A percentile compares a stretch with the other conserved stretches of the same genome.
These are phyloP conservation scores for Saturnispora sekii DNA, from an alignment of 805 yeast genomes.

Conservation along the genomic window DNA sequence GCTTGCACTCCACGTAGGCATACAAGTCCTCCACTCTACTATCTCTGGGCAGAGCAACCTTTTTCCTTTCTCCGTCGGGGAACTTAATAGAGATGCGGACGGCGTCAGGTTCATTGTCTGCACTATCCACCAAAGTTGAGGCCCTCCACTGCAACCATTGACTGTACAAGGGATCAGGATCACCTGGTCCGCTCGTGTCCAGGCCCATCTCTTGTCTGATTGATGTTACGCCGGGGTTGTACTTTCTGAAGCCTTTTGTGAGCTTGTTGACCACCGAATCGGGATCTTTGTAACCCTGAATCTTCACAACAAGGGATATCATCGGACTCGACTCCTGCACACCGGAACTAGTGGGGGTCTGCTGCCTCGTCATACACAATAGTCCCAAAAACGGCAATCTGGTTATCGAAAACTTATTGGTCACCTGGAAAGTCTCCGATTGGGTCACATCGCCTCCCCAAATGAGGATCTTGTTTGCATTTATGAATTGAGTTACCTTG, in stretches of 20 bases:
- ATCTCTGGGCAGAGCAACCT: constrained; percentile 37
- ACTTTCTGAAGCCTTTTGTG: constrained; percentile 31
- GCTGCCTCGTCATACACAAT: constrained; percentile 54
- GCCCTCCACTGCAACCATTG: constrained; percentile 45
- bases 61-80: constrained; percentile 49
- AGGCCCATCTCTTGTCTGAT: constrained; percentile 33
- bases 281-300: constrained; percentile 49
- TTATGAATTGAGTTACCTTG: constrained; percentile 37
- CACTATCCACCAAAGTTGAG: constrained; percentile 16
- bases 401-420: constrained; percentile 61
- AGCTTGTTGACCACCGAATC: constrained; percentile 31
- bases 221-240: constrained; percentile 49
- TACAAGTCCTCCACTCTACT: constrained; percentile 53
- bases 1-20: constrained; percentile 53
- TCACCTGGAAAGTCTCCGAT: constrained; percentile 76
- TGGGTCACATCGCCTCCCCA: constrained; percentile 89
- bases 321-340: constrained; percentile 43
- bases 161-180: constrained; percentile 31
- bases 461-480: constrained; percentile 44
- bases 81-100: constrained; percentile 68
- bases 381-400: constrained; percentile 78
- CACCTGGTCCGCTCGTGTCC: background rate
- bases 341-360: constrained; percentile 46
- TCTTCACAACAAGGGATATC: constrained; percentile 48
- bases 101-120: constrained; percentile 16